A percentile compares a stretch with the other conserved stretches of the same genome.
Conservation (phyloP, 164 flowering plant genomes). For the Paratinospora sagittata region DNA sequence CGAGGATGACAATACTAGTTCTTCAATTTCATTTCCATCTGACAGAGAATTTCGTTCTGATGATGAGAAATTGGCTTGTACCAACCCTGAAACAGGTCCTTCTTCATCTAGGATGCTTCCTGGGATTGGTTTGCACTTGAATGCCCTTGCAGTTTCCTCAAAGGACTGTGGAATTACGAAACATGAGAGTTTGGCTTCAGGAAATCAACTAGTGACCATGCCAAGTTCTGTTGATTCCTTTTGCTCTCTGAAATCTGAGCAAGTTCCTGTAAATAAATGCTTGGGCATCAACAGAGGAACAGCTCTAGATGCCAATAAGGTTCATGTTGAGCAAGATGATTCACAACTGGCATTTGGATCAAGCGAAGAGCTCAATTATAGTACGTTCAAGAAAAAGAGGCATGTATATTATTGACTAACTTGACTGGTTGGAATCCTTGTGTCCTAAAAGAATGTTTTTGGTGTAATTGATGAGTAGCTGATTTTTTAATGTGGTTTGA, state of each 20-base stretch:
- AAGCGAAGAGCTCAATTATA: constrained; percentile 51
- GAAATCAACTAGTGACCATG: constrained; percentile 29
- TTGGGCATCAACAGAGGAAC: constrained; percentile 26
- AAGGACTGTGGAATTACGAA: constrained; percentile 38
- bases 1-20: constrained; percentile 27
- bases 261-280: constrained; percentile 25
- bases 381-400: constrained; percentile 88
- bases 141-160: constrained; percentile 60
- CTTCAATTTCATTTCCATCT: constrained; percentile 26
- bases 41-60: constrained; percentile 30
- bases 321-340: constrained; percentile 38
- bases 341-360: constrained; percentile 27
- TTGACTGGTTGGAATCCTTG: neutral
- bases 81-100: constrained; percentile 28
- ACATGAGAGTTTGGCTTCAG: constrained; percentile 37
- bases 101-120: constrained; percentile 56
- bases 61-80: constrained; percentile 37
- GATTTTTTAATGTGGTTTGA: constrained; percentile 6
- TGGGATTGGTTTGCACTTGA: constrained; percentile 91
- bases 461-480: neutral
- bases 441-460: neutral
- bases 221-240: constrained; percentile 33
- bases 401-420: constrained; percentile 15
- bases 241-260: constrained; percentile 25
- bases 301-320: constrained; percentile 28